These are phyloP conservation scores for Solanum phureja DNA, from an alignment of 257 asterid species.

Conservation along the genomic window DNA sequence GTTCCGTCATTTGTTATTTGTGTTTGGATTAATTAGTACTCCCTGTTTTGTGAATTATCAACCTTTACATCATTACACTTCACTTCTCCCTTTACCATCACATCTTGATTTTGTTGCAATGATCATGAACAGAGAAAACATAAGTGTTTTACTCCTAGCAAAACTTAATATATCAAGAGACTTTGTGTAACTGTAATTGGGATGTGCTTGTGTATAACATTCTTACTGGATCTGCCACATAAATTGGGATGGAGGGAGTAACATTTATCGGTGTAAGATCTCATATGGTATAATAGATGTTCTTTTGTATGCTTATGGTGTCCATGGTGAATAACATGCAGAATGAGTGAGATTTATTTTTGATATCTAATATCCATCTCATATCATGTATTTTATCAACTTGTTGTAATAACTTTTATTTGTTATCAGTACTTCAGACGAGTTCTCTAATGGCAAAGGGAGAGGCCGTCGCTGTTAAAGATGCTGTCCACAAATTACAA, in stretches of 20 bases:
- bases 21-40: background rate
- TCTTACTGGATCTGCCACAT: background rate
- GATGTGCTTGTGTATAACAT: background rate
- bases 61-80: background rate
- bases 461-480: slow-evolving; percentile 37
- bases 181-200: background rate
- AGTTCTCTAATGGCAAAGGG: slow-evolving; percentile 34
- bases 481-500: slow-evolving; percentile 75
- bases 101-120: background rate
- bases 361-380: background rate
- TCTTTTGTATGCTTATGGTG: background rate
- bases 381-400: background rate
- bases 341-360: background rate
- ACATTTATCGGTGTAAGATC: background rate
- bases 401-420: background rate
- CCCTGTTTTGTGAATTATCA: background rate
- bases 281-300: background rate
- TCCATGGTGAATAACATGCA: background rate
- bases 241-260: background rate
- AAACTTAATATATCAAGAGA: background rate
- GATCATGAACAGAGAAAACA: background rate
- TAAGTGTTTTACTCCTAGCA: background rate
- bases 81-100: background rate
- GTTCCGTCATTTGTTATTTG: background rate
- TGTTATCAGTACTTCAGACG: background rate